These are phyloP conservation scores for Leccinum variicolor DNA, from an alignment of 768 basidiomycete species.

Conservation along the genomic window DNA sequence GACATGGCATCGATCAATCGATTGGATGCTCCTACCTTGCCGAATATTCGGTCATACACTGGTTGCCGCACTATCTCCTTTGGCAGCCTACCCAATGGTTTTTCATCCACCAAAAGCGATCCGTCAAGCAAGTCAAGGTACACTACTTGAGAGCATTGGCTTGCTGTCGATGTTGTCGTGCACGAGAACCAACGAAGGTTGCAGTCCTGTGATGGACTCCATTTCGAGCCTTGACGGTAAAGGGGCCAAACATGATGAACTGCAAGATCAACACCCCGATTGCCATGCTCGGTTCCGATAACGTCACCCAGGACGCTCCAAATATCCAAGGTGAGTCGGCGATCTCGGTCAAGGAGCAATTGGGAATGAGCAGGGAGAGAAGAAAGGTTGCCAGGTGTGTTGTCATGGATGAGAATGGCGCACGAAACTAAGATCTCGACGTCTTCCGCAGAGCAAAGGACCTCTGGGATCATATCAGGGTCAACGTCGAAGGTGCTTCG, in stretches of 20 bases:
- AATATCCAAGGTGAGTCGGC: constrained; percentile 7
- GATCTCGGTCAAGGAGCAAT: constrained; percentile 27
- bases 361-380: constrained; percentile 3
- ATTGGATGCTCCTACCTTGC: constrained; percentile 9
- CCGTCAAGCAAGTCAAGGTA: constrained; percentile 23
- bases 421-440: background rate
- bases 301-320: background rate
- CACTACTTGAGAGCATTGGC: constrained; percentile 18
- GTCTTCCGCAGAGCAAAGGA: background rate
- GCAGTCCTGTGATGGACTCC: background rate
- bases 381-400: constrained; percentile 14
- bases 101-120: constrained; percentile 22
- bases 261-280: constrained; percentile 16
- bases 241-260: background rate
- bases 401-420: background rate
- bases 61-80: constrained; percentile 13
- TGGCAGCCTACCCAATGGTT: constrained; percentile 23
- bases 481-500: background rate
- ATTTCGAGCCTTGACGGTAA: background rate
- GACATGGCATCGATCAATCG: background rate
- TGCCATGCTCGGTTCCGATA: background rate
- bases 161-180: constrained; percentile 2
- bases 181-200: constrained; percentile 20
- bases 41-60: constrained; percentile 18
- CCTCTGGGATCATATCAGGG: background rate